Conservation (phyloP, 2,329 filamentous ascomycete genomes). For the Hypoxylon sp. region DNA sequence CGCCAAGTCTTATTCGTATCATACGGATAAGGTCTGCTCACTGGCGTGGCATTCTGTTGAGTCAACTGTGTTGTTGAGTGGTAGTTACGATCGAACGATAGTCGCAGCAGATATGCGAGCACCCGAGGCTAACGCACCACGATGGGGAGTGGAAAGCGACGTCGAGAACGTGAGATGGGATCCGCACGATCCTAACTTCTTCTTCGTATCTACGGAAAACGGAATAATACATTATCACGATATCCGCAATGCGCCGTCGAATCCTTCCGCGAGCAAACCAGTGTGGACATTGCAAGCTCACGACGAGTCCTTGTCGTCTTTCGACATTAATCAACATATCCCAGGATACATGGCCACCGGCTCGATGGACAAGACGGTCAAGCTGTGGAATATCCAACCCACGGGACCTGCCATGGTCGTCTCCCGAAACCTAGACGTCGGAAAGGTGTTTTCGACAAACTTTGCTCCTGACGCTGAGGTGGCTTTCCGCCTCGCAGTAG, state of each 20-base stretch:
- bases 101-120: constrained; percentile 97
- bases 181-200: constrained; percentile 90
- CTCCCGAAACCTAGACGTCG: constrained; percentile 90
- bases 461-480: constrained; percentile 94
- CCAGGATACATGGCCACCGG: constrained; percentile 95
- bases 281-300: constrained; percentile 97
- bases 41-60: constrained; percentile 92
- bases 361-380: constrained; percentile 93
- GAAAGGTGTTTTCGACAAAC: constrained; percentile 89
- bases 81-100: constrained; percentile 93
- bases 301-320: constrained; percentile 89
- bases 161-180: constrained; percentile 95
- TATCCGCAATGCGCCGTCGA: constrained; percentile 78
- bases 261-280: constrained; percentile 80
- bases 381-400: constrained; percentile 91
- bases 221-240: constrained; percentile 95
- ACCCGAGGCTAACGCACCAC: constrained; percentile 81
- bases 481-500: constrained; percentile 90
- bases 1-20: constrained; percentile 94
- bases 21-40: constrained; percentile 98
- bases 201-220: constrained; percentile 94
- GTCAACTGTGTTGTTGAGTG: constrained; percentile 88
- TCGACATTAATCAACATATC: constrained; percentile 90
- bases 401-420: constrained; percentile 90
- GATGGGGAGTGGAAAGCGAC: constrained; percentile 95